phyloP scores from a whole-genome alignment of 2,329 filamentous ascomycete genomes.

The Penicillium sp. region DNA sequence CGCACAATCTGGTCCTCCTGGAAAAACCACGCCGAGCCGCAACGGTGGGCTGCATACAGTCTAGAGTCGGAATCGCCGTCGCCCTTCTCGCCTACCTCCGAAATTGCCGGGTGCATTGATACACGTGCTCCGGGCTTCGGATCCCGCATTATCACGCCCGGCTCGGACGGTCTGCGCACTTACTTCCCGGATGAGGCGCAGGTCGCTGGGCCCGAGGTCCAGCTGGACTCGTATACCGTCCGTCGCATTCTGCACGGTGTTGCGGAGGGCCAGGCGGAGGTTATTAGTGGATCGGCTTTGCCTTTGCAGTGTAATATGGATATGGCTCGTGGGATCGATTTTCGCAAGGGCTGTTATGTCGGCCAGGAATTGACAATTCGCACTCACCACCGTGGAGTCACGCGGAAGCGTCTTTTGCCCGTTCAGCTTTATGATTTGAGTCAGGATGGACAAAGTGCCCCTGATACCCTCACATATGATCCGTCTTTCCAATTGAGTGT shows the following conservation, averaged over 20 bases:
- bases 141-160: conserved; percentile 39
- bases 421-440: conserved; percentile 65
- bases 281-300: conserved; percentile 67
- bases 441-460: conserved; percentile 40
- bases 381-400: conserved; percentile 89
- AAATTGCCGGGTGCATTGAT: conserved; percentile 38
- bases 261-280: conserved; percentile 79
- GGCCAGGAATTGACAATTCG: conserved; percentile 96
- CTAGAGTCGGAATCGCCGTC: conserved; percentile 35
- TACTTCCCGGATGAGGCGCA: conserved; percentile 34
- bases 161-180: conserved; percentile 33
- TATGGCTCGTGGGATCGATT: conserved; percentile 80
- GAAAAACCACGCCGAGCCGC: conserved; percentile 52
- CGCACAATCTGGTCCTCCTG: conserved; percentile 71
- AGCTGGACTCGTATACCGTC: conserved; percentile 65
- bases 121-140: conserved; percentile 43
- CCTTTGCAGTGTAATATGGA: conserved; percentile 91
- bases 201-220: conserved; percentile 48
- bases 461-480: conserved; percentile 47
- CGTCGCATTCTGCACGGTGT: conserved; percentile 77
- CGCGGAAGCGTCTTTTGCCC: conserved; percentile 84
- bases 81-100: conserved; percentile 27
- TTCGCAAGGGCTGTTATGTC: conserved; percentile 93
- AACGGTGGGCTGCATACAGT: conserved; percentile 40
- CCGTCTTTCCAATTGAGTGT: conserved; percentile 26